Conservation (phyloP, 2,329 filamentous ascomycete genomes). For the Ceratocystis papillata region DNA sequence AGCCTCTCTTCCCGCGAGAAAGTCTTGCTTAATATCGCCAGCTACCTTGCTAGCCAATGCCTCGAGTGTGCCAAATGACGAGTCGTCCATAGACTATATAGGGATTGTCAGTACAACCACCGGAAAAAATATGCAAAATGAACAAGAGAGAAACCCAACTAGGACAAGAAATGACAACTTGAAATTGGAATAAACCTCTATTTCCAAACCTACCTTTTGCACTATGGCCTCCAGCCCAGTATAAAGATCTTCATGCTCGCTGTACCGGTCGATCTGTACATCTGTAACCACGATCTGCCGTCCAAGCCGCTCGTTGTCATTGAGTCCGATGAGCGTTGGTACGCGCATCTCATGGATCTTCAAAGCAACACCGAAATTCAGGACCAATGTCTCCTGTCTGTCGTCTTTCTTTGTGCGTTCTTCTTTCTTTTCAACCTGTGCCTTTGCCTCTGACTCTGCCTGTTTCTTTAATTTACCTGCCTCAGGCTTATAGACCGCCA, state of each 20-base stretch:
- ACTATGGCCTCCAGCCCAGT: constrained; percentile 47
- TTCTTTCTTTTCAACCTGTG: too few species aligned
- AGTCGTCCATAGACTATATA: constrained; percentile 44
- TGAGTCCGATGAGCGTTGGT: constrained; percentile 61
- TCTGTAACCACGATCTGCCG: constrained; percentile 58
- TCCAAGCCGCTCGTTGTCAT: constrained; percentile 54
- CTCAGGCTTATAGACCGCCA: constrained; percentile 33
- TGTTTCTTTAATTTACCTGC: background rate
- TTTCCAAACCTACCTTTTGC: constrained; percentile 36
- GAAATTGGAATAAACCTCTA: too few species aligned
- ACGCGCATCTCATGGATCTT: constrained; percentile 49
- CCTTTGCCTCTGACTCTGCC: background rate
- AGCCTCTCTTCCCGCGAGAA: constrained; percentile 27
- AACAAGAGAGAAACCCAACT: background rate
- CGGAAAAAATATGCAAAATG: background rate
- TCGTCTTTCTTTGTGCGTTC: too few species aligned
- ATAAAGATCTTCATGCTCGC: constrained; percentile 41
- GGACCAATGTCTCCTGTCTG: constrained; percentile 21
- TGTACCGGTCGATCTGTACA: constrained; percentile 48
- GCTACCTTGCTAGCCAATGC: constrained; percentile 45
- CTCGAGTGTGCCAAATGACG: constrained; percentile 53
- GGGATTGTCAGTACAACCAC: background rate
- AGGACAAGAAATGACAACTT: background rate
- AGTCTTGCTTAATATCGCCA: constrained; percentile 37
- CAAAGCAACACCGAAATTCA: constrained; percentile 33